phyloP scores from a whole-genome alignment of 495 filamentous ascomycete species.

The Cenococcum geophilum region DNA sequence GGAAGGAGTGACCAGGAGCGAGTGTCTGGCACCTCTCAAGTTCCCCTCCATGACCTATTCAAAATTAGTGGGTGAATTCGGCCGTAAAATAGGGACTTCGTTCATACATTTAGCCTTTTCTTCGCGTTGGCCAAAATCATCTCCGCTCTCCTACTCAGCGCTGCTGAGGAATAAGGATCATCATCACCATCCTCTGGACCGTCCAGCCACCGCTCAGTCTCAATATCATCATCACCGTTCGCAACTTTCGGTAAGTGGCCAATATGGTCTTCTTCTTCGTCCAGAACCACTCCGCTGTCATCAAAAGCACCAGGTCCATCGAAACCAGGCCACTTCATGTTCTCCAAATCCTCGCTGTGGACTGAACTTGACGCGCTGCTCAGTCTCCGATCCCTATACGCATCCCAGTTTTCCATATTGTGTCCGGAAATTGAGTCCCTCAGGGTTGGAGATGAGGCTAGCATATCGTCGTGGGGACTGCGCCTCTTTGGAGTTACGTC shows the following conservation, averaged over 20 bases:
- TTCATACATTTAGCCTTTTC: conserved; percentile 71
- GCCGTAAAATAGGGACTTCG: background rate
- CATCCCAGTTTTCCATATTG: conserved; percentile 2
- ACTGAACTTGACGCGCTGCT: conserved; percentile 31
- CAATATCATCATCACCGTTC: conserved; percentile 25
- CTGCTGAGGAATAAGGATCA: conserved; percentile 59
- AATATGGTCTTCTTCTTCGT: conserved; percentile 21
- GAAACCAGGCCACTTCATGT: conserved; percentile 32
- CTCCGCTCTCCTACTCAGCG: conserved; percentile 76
- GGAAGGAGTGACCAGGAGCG: conserved; percentile 42
- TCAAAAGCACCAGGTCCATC: conserved; percentile 21
- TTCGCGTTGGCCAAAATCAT: conserved; percentile 88
- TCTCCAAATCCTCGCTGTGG: conserved; percentile 34
- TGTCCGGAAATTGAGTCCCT: background rate
- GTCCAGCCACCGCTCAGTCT: conserved; percentile 31
- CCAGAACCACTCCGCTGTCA: conserved; percentile 27
- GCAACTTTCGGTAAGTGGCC: conserved; percentile 18
- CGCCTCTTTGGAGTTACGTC: conserved; percentile 12
- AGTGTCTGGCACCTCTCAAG: conserved; percentile 68
- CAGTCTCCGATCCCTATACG: conserved; percentile 10
- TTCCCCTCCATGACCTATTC: conserved; percentile 86
- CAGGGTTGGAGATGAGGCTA: conserved; percentile 30
- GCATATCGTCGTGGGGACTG: conserved; percentile 7
- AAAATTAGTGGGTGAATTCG: background rate
- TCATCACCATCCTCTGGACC: conserved; percentile 32